Conservation (phyloP, 2,329 filamentous ascomycete genomes). For the Ophiostoma piceae region DNA sequence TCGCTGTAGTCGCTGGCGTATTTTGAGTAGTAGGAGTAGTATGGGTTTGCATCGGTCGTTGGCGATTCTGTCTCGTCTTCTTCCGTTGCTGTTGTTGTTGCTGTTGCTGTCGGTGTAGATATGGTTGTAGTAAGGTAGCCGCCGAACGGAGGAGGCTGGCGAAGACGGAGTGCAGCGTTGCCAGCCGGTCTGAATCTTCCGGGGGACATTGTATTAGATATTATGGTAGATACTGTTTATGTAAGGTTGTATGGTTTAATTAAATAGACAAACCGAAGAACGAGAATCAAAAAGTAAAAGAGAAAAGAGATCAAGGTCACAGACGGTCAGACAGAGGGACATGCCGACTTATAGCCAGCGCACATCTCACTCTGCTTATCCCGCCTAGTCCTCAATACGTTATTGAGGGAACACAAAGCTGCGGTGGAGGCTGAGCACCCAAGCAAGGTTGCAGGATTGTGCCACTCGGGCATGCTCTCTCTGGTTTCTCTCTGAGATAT, state of each 20-base stretch:
- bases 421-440: conserved; percentile 5
- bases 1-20: background rate
- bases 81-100: background rate
- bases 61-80: background rate
- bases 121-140: background rate
- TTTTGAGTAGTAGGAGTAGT: conserved; percentile 4
- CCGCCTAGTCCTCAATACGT: background rate
- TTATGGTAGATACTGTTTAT: background rate
- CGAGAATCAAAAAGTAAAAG: no score
- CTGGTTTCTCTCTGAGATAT: background rate
- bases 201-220: background rate
- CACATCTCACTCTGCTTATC: background rate
- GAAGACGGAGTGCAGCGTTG: background rate
- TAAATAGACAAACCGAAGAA: background rate
- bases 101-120: background rate
- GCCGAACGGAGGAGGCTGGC: background rate
- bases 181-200: background rate
- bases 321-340: background rate
- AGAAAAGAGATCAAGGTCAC: background rate
- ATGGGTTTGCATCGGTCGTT: background rate
- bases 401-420: background rate
- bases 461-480: background rate
- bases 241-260: no score
- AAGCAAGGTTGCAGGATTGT: conserved; percentile 3
- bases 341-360: conserved; percentile 1